These are phyloP conservation scores for Eimeria tenella DNA, from an alignment of 169 alveolate species.

Conservation along the genomic window DNA sequence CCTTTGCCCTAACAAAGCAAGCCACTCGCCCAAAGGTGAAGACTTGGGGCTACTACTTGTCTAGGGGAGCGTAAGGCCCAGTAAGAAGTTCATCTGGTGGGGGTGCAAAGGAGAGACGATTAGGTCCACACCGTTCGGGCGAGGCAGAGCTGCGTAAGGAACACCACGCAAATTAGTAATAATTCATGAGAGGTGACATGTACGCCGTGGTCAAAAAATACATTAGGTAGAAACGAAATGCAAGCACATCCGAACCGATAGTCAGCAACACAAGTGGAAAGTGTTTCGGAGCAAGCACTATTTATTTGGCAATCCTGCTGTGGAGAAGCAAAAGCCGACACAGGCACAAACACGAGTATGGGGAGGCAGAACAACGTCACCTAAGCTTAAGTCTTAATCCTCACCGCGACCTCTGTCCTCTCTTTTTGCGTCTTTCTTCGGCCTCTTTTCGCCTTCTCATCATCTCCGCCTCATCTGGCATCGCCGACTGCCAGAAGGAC, in stretches of 20 bases:
- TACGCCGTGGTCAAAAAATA: background rate
- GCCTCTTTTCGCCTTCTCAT: constrained; percentile 75
- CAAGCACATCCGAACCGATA: too few relatives aligned
- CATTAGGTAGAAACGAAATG: too few relatives aligned
- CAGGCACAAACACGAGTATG: too few relatives aligned
- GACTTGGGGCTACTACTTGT: background rate
- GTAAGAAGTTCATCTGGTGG: constrained; percentile 78
- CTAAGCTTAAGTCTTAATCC: background rate
- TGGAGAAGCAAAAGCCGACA: too few relatives aligned
- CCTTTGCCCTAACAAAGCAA: too few relatives aligned
- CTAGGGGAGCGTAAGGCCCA: constrained; percentile 78
- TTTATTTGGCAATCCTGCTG: too few relatives aligned
- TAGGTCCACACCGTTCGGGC: constrained; percentile 69
- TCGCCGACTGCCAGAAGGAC: constrained; percentile 78
- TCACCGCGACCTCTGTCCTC: constrained; percentile 69
- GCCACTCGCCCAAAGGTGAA: background rate
- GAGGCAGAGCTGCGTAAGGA: constrained; percentile 72
- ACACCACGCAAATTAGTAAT: background rate
- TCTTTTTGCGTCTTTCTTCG: constrained; percentile 69
- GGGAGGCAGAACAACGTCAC: too few relatives aligned
- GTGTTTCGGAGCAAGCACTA: too few relatives aligned
- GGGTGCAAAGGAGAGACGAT: constrained; percentile 75
- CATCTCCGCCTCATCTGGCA: constrained; percentile 80
- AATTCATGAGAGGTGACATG: background rate
- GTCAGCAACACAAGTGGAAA: too few relatives aligned